phyloP scores from a whole-genome alignment of 2,329 filamentous ascomycete species.

The Diaporthe ilicicola region DNA sequence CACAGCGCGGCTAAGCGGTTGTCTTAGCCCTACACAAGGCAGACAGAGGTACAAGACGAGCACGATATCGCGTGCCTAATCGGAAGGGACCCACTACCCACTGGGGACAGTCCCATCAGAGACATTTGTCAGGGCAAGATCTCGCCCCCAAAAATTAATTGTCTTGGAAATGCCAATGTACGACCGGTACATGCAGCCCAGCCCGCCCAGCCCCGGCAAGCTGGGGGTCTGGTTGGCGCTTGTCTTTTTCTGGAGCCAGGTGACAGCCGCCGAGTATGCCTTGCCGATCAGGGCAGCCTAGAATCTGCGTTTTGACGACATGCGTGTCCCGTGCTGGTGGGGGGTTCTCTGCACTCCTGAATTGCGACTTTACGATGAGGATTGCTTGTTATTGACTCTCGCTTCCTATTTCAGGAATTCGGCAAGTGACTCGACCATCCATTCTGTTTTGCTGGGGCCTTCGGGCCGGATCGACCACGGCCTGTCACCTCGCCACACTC shows the following conservation, averaged over 20 bases:
- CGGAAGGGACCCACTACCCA: not conserved
- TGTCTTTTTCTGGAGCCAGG: conserved; percentile 13
- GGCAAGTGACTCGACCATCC: not conserved
- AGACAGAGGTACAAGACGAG: not conserved
- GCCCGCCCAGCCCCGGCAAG: not conserved
- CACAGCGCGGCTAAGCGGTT: conserved; percentile 25
- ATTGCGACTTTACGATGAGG: conserved; percentile 13
- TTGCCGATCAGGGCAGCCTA: conserved; percentile 27
- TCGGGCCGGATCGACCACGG: not conserved
- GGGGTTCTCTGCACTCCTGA: conserved; percentile 7
- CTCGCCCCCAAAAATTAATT: not conserved
- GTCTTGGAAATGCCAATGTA: not conserved
- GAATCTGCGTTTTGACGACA: conserved; percentile 14
- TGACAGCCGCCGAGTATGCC: conserved; percentile 24
- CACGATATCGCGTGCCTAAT: not conserved
- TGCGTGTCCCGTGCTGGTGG: conserved; percentile 7
- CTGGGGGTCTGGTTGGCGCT: conserved; percentile 3
- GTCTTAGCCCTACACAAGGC: conserved; percentile 20
- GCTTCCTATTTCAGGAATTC: conserved; percentile 14
- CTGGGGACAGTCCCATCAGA: not conserved
- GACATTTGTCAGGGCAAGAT: conserved; percentile 13
- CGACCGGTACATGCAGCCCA: not conserved
- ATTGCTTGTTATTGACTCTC: not conserved
- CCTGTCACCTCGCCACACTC: not conserved
- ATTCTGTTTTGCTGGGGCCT: not conserved